Base-by-base conservation (phyloP, 2,329 filamentous ascomycete genomes). In the Diaporthe destruens region DNA sequence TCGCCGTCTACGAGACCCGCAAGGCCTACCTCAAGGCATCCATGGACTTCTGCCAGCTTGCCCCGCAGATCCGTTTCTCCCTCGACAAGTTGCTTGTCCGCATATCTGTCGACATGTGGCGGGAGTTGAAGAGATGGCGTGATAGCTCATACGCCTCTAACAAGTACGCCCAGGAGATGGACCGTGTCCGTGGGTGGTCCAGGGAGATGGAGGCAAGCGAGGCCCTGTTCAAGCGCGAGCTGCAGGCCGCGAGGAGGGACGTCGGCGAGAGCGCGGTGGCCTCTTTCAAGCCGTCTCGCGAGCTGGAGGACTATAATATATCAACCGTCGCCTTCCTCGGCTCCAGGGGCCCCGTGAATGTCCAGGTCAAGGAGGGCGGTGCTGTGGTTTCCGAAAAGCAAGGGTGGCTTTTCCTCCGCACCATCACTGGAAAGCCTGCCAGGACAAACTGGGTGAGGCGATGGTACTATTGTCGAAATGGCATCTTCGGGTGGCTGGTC, bases 381-480 rank as follows among this genome's bases (percentile, higher is more conserved):
- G 75, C 84, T n/a, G 82, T 85, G 59, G 81, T 89, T 39, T 85
- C 85, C 9, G 95, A 98, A 82, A 98, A 98, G 81, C 96, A 98
- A 81, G 95, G 96, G 3, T 99, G 96, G 96, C 84, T 99, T 2
- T 97, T 95, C 80, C 81, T 98, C 76, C 89, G 94, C 67, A 93
- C 92, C 0, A 85, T 95, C 9, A 91, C 93, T 1, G 95, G 95
- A 47, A 98, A 98, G 81, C 96, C 96, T 0, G 93, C 95, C 18
- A 88, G 96, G 74, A 94, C 95, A n/a, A 89, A 90, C 53, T 99
- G 96, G 96, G 89, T 94, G 34, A 90, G 94, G 73, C 89, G 96
- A 69, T 99, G 96, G 96, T 98, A 96, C 79, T 98, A 98, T 81
- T 92, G 98, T 77, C 95, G 96, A 75, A 92, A 97, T 79, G 96